phyloP scores from a whole-genome alignment of 108 stramenopile species.

The Tribonema minus region DNA sequence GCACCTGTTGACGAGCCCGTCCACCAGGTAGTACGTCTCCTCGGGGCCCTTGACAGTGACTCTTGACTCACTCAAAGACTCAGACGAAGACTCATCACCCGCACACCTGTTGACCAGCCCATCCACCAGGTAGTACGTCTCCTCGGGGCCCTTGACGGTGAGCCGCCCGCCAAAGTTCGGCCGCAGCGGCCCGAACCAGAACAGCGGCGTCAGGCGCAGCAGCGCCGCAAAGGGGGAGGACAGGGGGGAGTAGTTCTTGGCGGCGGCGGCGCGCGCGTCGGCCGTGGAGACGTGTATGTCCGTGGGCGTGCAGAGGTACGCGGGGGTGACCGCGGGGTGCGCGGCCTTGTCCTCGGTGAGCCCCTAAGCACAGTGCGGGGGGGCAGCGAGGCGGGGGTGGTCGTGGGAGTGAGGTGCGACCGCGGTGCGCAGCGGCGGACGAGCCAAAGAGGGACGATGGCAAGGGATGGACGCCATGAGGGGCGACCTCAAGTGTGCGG shows the following conservation, averaged over 20 bases:
- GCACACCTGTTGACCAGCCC: conserved; percentile 78
- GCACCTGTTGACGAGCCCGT: conserved; percentile 78
- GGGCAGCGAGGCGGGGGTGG: too few species aligned
- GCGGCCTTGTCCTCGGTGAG: conserved; percentile 71
- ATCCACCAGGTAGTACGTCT: conserved; percentile 63
- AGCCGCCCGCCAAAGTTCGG: conserved; percentile 72
- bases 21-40: too few species aligned
- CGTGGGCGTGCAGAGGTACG: conserved; percentile 96
- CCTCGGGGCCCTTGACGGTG: conserved; percentile 16
- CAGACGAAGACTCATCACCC: too few species aligned
- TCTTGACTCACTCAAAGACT: too few species aligned
- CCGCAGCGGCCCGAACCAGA: conserved; percentile 52
- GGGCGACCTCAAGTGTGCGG: too few species aligned
- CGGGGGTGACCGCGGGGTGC: conserved; percentile 63
- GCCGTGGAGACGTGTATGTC: conserved; percentile 87
- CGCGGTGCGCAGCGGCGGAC: too few species aligned
- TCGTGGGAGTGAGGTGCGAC: too few species aligned
- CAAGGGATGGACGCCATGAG: too few species aligned
- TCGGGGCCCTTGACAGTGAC: too few species aligned
- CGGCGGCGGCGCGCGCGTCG: conserved; percentile 78
- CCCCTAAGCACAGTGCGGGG: too few species aligned
- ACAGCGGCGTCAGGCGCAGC: conserved; percentile 29
- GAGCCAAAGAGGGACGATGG: too few species aligned
- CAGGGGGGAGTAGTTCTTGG: conserved; percentile 62
- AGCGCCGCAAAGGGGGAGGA: too few species aligned